Conservation (phyloP, 2,329 filamentous ascomycete genomes). For the Colletotrichum agaves region DNA sequence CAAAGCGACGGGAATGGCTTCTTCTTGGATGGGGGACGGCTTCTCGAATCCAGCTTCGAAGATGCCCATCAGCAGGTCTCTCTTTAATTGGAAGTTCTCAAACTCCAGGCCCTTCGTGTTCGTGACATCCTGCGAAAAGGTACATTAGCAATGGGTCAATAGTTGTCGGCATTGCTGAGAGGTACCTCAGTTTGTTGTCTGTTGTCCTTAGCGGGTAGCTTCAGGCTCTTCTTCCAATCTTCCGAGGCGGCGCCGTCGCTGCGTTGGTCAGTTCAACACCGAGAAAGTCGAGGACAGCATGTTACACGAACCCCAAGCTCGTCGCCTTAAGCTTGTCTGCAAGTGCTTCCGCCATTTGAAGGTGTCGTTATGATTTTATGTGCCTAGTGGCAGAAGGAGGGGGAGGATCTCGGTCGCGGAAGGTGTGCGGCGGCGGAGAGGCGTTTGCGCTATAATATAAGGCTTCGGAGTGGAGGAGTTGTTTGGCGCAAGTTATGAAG, state of each 20-base stretch:
- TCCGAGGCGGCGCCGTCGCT: slow-evolving; percentile 63
- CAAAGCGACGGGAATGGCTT: slow-evolving; percentile 95
- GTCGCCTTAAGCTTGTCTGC: slow-evolving; percentile 57
- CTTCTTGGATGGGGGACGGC: slow-evolving; percentile 98
- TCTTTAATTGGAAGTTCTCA: slow-evolving; percentile 95
- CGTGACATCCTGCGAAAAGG: slow-evolving; percentile 82
- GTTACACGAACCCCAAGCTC: slow-evolving; percentile 51
- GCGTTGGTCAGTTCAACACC: slow-evolving; percentile 48
- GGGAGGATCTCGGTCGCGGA: slow-evolving; percentile 17
- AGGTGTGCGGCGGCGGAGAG: slow-evolving; percentile 13
- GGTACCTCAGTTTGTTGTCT: slow-evolving; percentile 84
- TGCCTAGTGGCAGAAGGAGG: slow-evolving; percentile 23
- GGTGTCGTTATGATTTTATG: slow-evolving; percentile 16
- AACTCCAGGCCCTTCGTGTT: slow-evolving; percentile 98
- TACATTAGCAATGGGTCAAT: neutral
- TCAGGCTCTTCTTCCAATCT: slow-evolving; percentile 81
- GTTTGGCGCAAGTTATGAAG: slow-evolving; percentile 12
- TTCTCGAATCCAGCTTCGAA: slow-evolving; percentile 99
- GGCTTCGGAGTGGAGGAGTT: slow-evolving; percentile 25
- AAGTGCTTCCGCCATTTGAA: slow-evolving; percentile 56
- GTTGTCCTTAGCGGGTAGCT: slow-evolving; percentile 77
- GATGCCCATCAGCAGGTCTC: slow-evolving; percentile 97
- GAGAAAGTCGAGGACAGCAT: neutral
- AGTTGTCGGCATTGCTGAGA: slow-evolving; percentile 14
- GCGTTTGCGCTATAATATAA: neutral